Base-by-base conservation (phyloP, 202 grass and related monocot species). In the Eragrostis tef region DNA sequence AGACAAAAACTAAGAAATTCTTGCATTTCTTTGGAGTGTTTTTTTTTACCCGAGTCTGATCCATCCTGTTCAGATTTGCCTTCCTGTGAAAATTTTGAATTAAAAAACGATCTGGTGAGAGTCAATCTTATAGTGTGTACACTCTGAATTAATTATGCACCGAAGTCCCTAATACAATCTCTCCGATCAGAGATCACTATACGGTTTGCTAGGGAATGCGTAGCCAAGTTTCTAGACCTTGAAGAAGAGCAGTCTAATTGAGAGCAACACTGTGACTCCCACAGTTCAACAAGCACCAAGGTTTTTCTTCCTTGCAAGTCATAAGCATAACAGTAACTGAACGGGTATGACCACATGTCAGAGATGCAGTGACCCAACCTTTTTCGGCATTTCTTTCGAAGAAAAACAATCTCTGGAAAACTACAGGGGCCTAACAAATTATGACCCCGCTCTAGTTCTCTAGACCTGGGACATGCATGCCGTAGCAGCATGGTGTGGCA, bases 381-480 rank as follows among this genome's bases (percentile, higher is more conserved):
- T 27, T 62, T 62, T 34, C 15, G 34, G 7, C 47, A 3, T 20
- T 36, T 7, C n/a, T 2, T 68, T 46, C 1, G 3, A 9, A 43
- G 6, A 6, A 20, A 2, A 21, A 20, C 11, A 20, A n/a, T n/a
- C 21, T 45, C 2, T n/a, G 42, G 47, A 56, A 79, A 79, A 12
- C 50, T 70, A 59, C 51, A 70, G 20, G 31, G 26, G 21, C 75
- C 75, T 78, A 50, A 65, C 60, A 19, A 25, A 21, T 22, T 62
- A 26, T 60, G 59, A 15, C 5, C 24, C 6, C 25, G 29, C 59
- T 62, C n/a, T 24, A 5, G n/a, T n/a, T 58, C 19, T 58, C 54
- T 58, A 34, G 61, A 17, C 26, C 14, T 64, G 19, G 54, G 54
- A 58, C 54, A 58, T 22, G 9, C 19, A 58, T 58, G 20, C 2